Evolutionary conservation across 345 rosid species (phyloP).

Genomic region (Angophora floribunda): DNA sequence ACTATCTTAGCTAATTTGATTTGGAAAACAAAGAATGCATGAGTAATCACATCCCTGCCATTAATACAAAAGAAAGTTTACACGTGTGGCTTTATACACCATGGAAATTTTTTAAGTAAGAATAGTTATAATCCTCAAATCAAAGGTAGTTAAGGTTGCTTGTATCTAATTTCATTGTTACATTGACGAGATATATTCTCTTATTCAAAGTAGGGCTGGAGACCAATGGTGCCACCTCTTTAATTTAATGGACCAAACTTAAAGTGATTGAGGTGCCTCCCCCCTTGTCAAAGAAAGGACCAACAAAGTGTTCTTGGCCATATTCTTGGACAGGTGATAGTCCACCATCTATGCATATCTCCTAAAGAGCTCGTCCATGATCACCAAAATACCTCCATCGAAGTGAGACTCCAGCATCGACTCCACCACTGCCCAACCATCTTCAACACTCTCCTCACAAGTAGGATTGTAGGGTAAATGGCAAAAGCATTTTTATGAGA

Average conservation of each 20-base stretch:
- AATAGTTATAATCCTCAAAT: neutral
- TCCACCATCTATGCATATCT: neutral
- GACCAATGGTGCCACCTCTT: neutral
- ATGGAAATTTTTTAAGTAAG: neutral
- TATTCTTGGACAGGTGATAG: conserved; percentile 17
- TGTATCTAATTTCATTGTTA: neutral
- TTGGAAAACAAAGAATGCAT: neutral
- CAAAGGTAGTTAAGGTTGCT: neutral
- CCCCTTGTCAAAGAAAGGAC: conserved; percentile 32
- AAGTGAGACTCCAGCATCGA: conserved; percentile 50
- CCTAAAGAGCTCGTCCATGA: conserved; percentile 1
- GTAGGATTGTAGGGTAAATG: neutral
- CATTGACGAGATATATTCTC: neutral
- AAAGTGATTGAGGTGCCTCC: neutral
- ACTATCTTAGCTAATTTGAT: neutral
- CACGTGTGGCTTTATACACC: neutral
- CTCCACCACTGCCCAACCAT: conserved; percentile 69
- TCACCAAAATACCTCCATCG: conserved; percentile 10
- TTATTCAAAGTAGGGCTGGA: neutral
- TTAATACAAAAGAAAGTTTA: neutral
- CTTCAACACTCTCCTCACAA: conserved; percentile 22
- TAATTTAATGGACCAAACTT: neutral
- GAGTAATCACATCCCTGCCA: neutral
- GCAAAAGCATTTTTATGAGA: neutral
- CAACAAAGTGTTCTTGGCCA: conserved; percentile 18